A percentile compares a stretch with the other conserved stretches of the same genome.
These are phyloP conservation scores for Mortierella claussenii DNA, from an alignment of 192 early-diverging fungal genomes.

Conservation along the genomic window DNA sequence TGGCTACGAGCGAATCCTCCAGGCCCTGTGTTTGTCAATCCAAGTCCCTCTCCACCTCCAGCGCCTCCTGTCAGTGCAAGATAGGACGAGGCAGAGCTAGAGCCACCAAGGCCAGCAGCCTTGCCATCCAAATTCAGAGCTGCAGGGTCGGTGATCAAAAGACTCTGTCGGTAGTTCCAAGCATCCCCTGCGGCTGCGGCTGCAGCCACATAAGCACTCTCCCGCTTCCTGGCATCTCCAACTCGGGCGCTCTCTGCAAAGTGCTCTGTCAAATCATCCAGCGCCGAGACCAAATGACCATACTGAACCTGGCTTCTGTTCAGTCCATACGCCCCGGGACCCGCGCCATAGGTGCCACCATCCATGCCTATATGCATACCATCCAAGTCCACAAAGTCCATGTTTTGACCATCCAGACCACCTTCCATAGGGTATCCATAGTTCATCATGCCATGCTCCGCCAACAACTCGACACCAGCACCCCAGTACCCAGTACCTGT, in stretches of 20 bases:
- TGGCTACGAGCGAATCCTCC: constrained; percentile 28
- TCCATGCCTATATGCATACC: constrained; percentile 39
- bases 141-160: constrained; percentile 3
- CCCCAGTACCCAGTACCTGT: constrained; percentile 37
- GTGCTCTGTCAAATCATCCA: constrained; percentile 47
- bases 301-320: constrained; percentile 39
- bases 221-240: constrained; percentile 34
- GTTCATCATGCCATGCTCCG: constrained; percentile 30
- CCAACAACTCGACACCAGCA: constrained; percentile 28
- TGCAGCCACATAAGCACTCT: constrained; percentile 13
- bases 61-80: neutral
- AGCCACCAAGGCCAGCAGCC: neutral
- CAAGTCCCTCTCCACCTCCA: constrained; percentile 4
- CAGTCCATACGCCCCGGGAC: constrained; percentile 7
- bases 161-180: constrained; percentile 27
- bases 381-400: constrained; percentile 46
- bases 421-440: constrained; percentile 8
- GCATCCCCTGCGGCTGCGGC: neutral
- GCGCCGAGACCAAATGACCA: constrained; percentile 39
- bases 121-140: neutral
- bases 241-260: constrained; percentile 47
- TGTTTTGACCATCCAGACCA: neutral
- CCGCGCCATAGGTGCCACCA: constrained; percentile 5
- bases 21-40: neutral
- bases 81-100: neutral